Conservation (phyloP, 2,329 filamentous ascomycete genomes). For the Pleoardoris graminearum region DNA sequence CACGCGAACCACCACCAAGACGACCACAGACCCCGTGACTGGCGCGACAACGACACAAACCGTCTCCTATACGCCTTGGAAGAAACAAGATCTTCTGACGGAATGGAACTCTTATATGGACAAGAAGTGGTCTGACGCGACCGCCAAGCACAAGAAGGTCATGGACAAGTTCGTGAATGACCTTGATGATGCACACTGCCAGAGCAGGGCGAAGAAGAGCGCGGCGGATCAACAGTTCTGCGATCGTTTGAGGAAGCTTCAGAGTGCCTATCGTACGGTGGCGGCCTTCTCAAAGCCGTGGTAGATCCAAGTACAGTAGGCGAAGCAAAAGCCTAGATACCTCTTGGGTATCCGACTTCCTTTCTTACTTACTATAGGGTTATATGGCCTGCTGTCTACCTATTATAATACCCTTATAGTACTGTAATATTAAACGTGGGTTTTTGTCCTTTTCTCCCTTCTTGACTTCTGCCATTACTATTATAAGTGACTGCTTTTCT, state of each 20-base stretch:
- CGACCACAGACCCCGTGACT: not conserved
- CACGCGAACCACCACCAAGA: not conserved
- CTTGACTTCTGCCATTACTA: too few species aligned
- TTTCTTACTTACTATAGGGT: too few species aligned
- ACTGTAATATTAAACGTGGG: too few species aligned
- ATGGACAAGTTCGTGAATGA: slow-evolving; percentile 1
- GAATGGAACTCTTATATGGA: slow-evolving; percentile 14
- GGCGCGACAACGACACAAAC: not conserved
- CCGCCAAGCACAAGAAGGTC: slow-evolving; percentile 4
- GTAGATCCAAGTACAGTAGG: slow-evolving; percentile 1
- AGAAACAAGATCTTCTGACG: slow-evolving; percentile 1
- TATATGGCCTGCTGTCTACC: too few species aligned
- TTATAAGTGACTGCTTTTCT: too few species aligned
- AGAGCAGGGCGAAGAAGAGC: not conserved
- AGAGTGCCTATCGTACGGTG: not conserved
- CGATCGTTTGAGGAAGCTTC: not conserved
- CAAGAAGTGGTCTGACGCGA: slow-evolving; percentile 2
- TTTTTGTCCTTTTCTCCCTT: too few species aligned
- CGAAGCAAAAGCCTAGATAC: too few species aligned
- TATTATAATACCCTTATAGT: too few species aligned
- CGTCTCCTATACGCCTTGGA: slow-evolving; percentile 1
- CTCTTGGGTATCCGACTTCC: too few species aligned
- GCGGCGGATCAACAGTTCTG: not conserved
- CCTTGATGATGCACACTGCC: not conserved
- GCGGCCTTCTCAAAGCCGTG: slow-evolving; percentile 1